Evolutionary conservation across 2,329 filamentous ascomycete genomes (phyloP), one percentile per base, ranked within the genome.

Genomic region (Colletotrichum nymphaeae): DNA sequence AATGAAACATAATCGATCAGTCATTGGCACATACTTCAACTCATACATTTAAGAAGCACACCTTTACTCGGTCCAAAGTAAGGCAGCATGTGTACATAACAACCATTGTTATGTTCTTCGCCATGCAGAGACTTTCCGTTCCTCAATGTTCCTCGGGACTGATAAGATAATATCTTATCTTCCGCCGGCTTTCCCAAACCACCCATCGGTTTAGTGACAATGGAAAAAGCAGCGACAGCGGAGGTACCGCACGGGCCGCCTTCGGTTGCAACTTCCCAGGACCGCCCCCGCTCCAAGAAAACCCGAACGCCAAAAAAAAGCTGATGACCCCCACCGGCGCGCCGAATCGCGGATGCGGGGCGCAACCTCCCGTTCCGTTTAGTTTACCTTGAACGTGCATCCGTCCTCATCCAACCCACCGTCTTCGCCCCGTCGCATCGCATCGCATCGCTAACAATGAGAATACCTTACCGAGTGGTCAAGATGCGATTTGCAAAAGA

Each of bases 281-380:
- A n/a, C 6, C 8, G 12, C 3, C 14, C 30, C 46, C 62, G 22
- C 42, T 19, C n/a, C 28, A 22, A 28, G 62, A n/a, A 53, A 52
- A 49, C 42, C 26, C n/a, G 19, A 12, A 19, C 35, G 14, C n/a
- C 42, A 37, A 35, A 9, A n/a, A 7, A 49, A 22, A 49, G 42
- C 19, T 3, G 14, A 56, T 2, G 14, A 56, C 16, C 57, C 46
- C 59, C 22, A 30, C n/a, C 24, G 55, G 60, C 24, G 66, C 46
- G 70, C 70, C 66, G 67, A 70, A 70, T 62, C 60, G 42, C 42
- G 67, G 71, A 70, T 52, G 67, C 56, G 60, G 56, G 58, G 62
- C 67, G 49, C 66, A 64, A 49, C 7, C 64, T 64, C 59, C 42
- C 52, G 49, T 52, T 46, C 52, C 52, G 32, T 64, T 55, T 55